phyloP scores from a whole-genome alignment of 148 eudicot species.

The Cornus kousa region DNA sequence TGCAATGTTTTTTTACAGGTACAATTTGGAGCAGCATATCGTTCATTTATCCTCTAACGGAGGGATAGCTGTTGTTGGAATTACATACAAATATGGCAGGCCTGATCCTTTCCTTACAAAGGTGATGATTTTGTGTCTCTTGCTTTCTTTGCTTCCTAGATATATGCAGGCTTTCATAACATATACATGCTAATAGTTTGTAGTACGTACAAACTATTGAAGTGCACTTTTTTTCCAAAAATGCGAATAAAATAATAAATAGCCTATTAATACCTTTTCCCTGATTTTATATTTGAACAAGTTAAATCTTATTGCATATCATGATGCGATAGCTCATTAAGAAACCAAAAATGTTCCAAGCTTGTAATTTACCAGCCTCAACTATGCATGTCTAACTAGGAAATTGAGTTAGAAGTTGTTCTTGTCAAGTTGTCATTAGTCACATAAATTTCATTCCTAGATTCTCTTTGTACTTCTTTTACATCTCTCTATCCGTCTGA shows the following conservation, averaged over 20 bases:
- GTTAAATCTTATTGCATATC: no score
- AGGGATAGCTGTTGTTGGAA: conserved; percentile 26
- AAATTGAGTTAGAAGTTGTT: neutral
- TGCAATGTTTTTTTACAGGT: conserved; percentile 12
- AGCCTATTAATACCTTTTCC: no score
- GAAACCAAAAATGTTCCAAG: neutral
- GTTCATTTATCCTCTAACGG: conserved; percentile 23
- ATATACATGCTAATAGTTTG: neutral
- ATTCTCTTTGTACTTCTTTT: neutral
- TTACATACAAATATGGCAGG: conserved; percentile 27
- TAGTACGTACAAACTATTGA: neutral
- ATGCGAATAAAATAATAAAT: no score
- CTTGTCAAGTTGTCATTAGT: no score
- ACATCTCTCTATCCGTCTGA: no score
- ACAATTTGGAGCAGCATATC: conserved; percentile 26
- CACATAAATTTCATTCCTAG: neutral
- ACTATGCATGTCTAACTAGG: no score
- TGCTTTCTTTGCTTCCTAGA: neutral
- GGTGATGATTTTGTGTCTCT: conserved; percentile 13
- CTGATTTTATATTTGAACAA: no score
- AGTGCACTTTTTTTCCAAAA: no score
- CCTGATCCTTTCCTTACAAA: conserved; percentile 36
- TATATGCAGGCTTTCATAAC: neutral
- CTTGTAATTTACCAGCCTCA: no score
- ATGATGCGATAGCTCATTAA: neutral